These are phyloP conservation scores for Lactarius tabidus DNA, from an alignment of 768 basidiomycete genomes.

Conservation along the genomic window DNA sequence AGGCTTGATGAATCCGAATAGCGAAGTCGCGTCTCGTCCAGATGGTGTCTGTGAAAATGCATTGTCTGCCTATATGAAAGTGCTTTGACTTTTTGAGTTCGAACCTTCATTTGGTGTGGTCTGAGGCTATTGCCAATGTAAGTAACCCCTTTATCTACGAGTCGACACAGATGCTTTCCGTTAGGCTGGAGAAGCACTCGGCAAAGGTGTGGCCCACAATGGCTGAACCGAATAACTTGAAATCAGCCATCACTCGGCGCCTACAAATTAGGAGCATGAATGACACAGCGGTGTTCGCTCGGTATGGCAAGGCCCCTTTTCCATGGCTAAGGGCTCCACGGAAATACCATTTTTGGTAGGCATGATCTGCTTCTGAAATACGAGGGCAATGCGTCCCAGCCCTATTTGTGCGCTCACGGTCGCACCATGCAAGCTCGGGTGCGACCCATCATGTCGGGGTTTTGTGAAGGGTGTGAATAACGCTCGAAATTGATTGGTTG, in stretches of 20 bases:
- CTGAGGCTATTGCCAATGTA: neutral
- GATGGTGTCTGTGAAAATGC: neutral
- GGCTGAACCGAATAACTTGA: too few species aligned
- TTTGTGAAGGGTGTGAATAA: neutral
- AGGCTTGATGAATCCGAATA: neutral
- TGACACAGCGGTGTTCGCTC: too few species aligned
- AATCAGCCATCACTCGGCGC: too few species aligned
- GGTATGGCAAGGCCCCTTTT: too few species aligned
- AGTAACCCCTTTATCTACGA: neutral
- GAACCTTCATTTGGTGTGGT: neutral
- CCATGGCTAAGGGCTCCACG: neutral
- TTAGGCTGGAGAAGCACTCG: neutral
- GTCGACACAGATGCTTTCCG: neutral
- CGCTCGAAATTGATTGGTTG: neutral
- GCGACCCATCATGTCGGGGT: neutral
- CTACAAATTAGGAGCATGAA: too few species aligned
- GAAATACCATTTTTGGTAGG: neutral
- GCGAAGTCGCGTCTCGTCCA: neutral
- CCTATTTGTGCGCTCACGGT: neutral
- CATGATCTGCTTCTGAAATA: neutral
- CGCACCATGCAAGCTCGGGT: neutral
- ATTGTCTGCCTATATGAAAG: too few species aligned
- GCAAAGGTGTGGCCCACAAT: too few species aligned
- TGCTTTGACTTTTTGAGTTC: too few species aligned
- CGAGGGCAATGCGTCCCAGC: neutral